Conservation (phyloP, 768 basidiomycete species). For the Boletus barrowsii region DNA sequence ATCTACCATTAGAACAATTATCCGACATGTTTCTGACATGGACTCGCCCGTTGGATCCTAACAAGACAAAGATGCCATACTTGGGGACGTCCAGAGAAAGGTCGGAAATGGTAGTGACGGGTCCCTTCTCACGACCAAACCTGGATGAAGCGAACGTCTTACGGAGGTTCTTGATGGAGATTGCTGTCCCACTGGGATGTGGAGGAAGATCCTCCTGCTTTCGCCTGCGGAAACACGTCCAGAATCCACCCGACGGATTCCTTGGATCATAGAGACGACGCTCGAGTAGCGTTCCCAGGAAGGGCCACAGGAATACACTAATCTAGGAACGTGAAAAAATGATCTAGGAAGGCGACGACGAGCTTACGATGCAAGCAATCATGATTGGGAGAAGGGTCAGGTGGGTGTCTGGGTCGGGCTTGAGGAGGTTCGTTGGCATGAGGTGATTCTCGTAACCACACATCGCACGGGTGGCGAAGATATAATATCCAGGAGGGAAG, state of each 20-base stretch:
- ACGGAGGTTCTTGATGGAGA: slow-evolving; percentile 57
- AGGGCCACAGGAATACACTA: slow-evolving; percentile 73
- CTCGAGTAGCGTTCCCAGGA: slow-evolving; percentile 58
- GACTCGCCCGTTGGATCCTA: slow-evolving; percentile 66
- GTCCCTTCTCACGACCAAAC: slow-evolving; percentile 44
- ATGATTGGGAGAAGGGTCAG: slow-evolving; percentile 56
- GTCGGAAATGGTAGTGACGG: slow-evolving; percentile 61
- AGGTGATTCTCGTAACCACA: slow-evolving; percentile 64
- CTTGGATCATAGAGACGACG: slow-evolving; percentile 57
- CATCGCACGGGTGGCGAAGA: slow-evolving; percentile 66
- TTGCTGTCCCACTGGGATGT: slow-evolving; percentile 45
- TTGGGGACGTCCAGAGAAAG: slow-evolving; percentile 69
- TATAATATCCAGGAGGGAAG: slow-evolving; percentile 75
- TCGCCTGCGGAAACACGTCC: slow-evolving; percentile 19
- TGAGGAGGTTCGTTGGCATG: slow-evolving; percentile 50
- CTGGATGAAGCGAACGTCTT: slow-evolving; percentile 55
- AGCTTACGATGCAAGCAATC: slow-evolving; percentile 60
- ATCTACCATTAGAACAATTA: slow-evolving; percentile 1
- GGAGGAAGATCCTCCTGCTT: slow-evolving; percentile 17
- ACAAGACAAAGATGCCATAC: slow-evolving; percentile 70
- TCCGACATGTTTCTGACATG: background rate
- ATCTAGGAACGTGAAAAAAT: slow-evolving; percentile 40
- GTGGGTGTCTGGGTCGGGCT: slow-evolving; percentile 58
- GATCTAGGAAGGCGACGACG: slow-evolving; percentile 34
- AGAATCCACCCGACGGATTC: slow-evolving; percentile 31